Evolutionary conservation across 2,329 filamentous ascomycete genomes (phyloP), one percentile per base, ranked within the genome.

Genomic region (Fusarium decemcellulare): DNA sequence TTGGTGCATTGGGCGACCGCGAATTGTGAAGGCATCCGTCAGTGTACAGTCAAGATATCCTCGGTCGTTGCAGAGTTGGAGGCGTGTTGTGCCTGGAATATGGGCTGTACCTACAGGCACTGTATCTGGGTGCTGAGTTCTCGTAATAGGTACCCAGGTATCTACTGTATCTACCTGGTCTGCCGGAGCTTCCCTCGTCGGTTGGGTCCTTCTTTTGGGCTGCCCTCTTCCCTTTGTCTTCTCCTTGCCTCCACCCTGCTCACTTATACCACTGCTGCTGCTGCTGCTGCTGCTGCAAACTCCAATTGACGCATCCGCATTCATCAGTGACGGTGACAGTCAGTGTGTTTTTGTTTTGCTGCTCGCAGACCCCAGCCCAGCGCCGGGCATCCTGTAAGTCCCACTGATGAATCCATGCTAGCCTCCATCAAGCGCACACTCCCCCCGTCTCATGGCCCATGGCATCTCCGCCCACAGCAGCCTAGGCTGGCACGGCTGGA

Each of bases 281-380:
- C 52, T 53, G 43, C 18, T 23, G 23, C 23, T 54, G 63, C 63
- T 52, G 57, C 52, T 53, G 43, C 44, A 44, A 18, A 70, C 56
- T 67, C 63, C 63, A 71, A 68, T 56, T 51, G 46, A 55, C 43
- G 23, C 47, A 51, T 51, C 47, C 18, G 12, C 29, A 42, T 29
- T 39, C 40, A 30, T 42, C 63, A 48, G 23, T 65, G 56, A 40
- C 40, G 61, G 67, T 64, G 67, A 64, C 47, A 64, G 64, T 51
- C 55, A 43, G 46, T 50, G 48, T 60, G 67, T 54, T 59, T 69
- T 59, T 64, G 50, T 70, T 67, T 70, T 70, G 67, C 47, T 67
- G 39, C 36, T 61, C 32, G n/a, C 46, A 65, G 44, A 51, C 23
- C 23, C 23, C 23, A 23, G 23, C 23, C 60, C 46, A 58, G 47